These are phyloP conservation scores for Chloranthus sessilifolius DNA, from an alignment of 164 flowering plant genomes.

Conservation along the genomic window DNA sequence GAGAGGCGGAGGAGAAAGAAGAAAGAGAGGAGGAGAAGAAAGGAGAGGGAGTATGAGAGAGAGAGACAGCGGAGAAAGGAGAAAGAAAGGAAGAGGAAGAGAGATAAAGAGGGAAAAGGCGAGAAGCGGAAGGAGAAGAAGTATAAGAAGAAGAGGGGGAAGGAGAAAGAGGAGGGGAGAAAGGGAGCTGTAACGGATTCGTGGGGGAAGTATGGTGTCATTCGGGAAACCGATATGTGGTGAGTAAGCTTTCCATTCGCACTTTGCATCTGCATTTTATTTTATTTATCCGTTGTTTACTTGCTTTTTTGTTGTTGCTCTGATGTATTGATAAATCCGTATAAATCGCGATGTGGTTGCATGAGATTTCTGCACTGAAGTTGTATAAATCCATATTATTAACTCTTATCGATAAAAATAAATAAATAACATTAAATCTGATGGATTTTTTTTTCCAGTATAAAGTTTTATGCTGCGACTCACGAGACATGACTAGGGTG, in stretches of 20 bases:
- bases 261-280: neutral
- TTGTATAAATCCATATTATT: no score
- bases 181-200: conserved; percentile 79
- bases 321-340: no score
- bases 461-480: no score
- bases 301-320: no score
- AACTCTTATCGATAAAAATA: no score
- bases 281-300: no score
- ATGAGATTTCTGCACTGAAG: no score
- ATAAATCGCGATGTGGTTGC: no score
- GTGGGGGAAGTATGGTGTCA: conserved; percentile 92
- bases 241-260: conserved; percentile 14
- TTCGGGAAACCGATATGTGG: conserved; percentile 96
- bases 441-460: no score
- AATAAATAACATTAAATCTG: no score
- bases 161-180: conserved; percentile 44
- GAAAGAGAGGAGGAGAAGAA: conserved; percentile 23
- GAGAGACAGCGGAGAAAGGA: no score
- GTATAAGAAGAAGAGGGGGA: conserved; percentile 37
- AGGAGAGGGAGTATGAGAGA: conserved; percentile 44
- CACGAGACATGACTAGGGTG: no score
- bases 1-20: neutral
- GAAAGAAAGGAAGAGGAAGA: conserved; percentile 14
- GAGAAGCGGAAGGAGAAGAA: conserved; percentile 22
- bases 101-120: conserved; percentile 14